Conservation (phyloP, 805 yeast species). For the Saturnispora kantuleensis region DNA sequence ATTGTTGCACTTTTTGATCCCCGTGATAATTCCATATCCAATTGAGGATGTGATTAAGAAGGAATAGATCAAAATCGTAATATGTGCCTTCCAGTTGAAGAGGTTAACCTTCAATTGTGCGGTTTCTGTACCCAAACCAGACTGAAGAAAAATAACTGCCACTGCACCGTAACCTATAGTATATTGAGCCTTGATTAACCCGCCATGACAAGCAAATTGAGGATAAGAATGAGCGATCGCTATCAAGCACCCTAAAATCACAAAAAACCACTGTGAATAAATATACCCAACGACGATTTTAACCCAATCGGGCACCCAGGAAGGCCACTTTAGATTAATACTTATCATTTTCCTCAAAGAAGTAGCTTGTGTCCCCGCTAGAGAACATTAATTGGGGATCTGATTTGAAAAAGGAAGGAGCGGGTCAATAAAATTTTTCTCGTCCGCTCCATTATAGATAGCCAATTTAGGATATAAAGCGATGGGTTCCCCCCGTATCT, state of each 20-base stretch:
- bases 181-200: conserved; percentile 63
- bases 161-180: conserved; percentile 79
- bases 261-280: conserved; percentile 54
- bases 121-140: conserved; percentile 71
- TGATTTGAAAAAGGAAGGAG: no score
- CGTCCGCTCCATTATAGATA: no score
- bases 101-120: conserved; percentile 47
- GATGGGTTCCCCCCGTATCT: not conserved
- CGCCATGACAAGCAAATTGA: conserved; percentile 75
- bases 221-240: conserved; percentile 73
- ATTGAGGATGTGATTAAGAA: conserved; percentile 44
- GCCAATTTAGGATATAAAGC: not conserved
- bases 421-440: no score
- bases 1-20: conserved; percentile 49
- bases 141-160: conserved; percentile 72
- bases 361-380: no score
- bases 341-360: no score
- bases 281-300: not conserved
- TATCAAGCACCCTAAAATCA: conserved; percentile 59
- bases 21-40: conserved; percentile 62
- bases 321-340: no score
- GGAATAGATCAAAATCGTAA: conserved; percentile 53
- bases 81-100: conserved; percentile 74
- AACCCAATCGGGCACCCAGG: not conserved
- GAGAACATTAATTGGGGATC: no score